These are phyloP conservation scores for Cadophora sp. DNA, from an alignment of 2,329 filamentous ascomycete species.

Conservation along the genomic window DNA sequence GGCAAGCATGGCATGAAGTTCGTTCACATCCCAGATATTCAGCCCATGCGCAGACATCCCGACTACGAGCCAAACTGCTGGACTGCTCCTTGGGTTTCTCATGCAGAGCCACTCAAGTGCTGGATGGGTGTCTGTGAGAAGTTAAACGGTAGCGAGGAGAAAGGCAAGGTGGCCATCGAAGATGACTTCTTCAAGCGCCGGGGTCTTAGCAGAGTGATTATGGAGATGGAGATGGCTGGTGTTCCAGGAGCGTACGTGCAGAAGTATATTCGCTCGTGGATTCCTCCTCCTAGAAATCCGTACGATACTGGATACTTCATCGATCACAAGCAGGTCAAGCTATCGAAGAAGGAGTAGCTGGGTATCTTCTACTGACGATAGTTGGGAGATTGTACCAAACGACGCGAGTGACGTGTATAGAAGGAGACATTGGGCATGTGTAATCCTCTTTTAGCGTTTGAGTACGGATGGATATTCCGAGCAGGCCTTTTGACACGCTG, in stretches of 20 bases:
- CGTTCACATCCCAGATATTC: neutral
- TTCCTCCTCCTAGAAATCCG: neutral
- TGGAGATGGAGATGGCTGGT: slow-evolving; percentile 7
- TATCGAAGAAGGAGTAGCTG: slow-evolving; percentile 2
- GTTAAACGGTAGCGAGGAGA: slow-evolving; percentile 4
- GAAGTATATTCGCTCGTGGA: neutral
- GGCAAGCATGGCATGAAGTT: slow-evolving; percentile 17
- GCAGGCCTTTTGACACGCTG: neutral
- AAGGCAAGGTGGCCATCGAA: neutral
- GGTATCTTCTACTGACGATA: too few species aligned
- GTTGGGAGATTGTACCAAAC: neutral
- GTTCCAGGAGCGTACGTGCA: neutral
- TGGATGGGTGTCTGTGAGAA: slow-evolving; percentile 16
- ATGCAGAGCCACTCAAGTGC: slow-evolving; percentile 1
- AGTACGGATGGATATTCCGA: neutral
- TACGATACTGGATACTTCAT: slow-evolving; percentile 6
- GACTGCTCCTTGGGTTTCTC: neutral
- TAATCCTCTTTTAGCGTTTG: neutral
- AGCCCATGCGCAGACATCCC: slow-evolving; percentile 1
- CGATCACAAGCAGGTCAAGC: neutral
- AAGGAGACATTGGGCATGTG: neutral
- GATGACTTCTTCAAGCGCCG: neutral
- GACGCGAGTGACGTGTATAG: neutral
- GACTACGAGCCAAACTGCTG: neutral
- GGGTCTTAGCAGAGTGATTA: neutral